Base-by-base conservation (phyloP, 1,284 basidiomycete genomes). In the Ceratobasidium papillatum region DNA sequence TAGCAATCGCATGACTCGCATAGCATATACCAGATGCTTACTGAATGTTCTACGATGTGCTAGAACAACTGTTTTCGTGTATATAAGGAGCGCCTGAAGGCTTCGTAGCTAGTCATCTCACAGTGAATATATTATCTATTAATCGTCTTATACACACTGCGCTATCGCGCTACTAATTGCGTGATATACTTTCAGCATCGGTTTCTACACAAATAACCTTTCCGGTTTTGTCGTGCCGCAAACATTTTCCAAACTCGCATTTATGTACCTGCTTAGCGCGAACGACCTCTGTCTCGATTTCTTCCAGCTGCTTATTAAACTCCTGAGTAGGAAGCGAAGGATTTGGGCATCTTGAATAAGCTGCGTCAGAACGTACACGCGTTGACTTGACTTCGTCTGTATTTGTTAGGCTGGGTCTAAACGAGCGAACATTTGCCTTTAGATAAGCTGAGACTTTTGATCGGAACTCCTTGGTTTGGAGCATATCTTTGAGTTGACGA, bases 201-300 rank as follows among this genome's bases (percentile, higher is more conserved):
- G n/a, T n/a, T n/a, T n/a, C n/a, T n/a, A n/a, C n/a, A 75, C 83
- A 85, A 5, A 54, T 63, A 1, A 75, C 49, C 1, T 56, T 34
- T 0, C 79, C 80, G 19, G 79, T 77, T 63, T 78, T 74, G 9
- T 77, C 51, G 74, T 52, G 25, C 1, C 36, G 32, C 0, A 82
- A 58, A 76, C 82, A 83, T 30, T 76, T 73, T 0, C 75, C 62
- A 3, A 64, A 5, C n/a, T 74, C 38, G 75, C 84, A 85, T 51
- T 19, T 19, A 22, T 65, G 63, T n/a, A 49, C 25, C 34, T 65
- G 63, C 34, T 65, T 47, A 9, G 63, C 19, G 2, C 61, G 56
- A 12, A 58, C 56, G 30, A 58, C 56, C 34, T 36, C 14, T 4
- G 47, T 49, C 17, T 49, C 47, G 3, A 49, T 11, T n/a, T 49